Percentiles rank a stretch among this genome's conserved stretches.
Evolutionary conservation across 345 rosid species (phyloP).

Genomic region (Aquilaria yunnanensis): DNA sequence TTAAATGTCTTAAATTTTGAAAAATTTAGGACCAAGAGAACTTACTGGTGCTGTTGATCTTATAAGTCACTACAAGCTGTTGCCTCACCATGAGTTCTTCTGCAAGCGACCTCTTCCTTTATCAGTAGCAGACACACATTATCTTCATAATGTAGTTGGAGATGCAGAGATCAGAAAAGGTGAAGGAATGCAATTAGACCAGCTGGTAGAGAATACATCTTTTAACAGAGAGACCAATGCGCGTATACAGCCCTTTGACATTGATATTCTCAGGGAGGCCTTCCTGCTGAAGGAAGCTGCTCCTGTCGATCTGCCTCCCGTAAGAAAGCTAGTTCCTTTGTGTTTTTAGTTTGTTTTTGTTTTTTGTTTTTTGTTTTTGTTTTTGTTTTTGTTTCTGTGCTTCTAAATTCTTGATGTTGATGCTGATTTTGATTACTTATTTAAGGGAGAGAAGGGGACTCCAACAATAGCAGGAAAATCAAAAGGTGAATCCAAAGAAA

Average conservation of each 20-base stretch:
- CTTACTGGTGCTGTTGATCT: slow-evolving; percentile 83
- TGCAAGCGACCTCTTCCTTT: slow-evolving; percentile 80
- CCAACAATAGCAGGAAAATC: slow-evolving; percentile 71
- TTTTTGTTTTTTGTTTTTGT: background rate
- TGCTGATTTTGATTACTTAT: background rate
- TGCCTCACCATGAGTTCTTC: slow-evolving; percentile 69
- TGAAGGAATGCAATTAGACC: slow-evolving; percentile 86
- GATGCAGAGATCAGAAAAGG: slow-evolving; percentile 84
- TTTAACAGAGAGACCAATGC: slow-evolving; percentile 36
- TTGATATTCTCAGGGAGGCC: slow-evolving; percentile 65
- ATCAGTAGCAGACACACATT: slow-evolving; percentile 68
- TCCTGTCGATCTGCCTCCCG: slow-evolving; percentile 60
- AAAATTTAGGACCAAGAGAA: slow-evolving; percentile 66
- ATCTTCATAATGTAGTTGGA: slow-evolving; percentile 78
- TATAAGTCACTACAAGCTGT: slow-evolving; percentile 63
- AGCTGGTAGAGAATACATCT: slow-evolving; percentile 47
- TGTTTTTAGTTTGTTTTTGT: no score
- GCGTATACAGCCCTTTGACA: slow-evolving; percentile 63
- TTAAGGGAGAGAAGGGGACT: slow-evolving; percentile 68
- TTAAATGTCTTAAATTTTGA: slow-evolving; percentile 9
- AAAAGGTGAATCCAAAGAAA: slow-evolving; percentile 68
- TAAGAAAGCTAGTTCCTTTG: slow-evolving; percentile 19
- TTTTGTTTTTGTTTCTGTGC: slow-evolving; percentile 1
- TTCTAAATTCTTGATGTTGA: no score
- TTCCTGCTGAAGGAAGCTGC: slow-evolving; percentile 62